Evolutionary conservation across 192 early-diverging fungal species (phyloP), one percentile per base, ranked within the genome.

Genomic region (Entomortierella lignicola): DNA sequence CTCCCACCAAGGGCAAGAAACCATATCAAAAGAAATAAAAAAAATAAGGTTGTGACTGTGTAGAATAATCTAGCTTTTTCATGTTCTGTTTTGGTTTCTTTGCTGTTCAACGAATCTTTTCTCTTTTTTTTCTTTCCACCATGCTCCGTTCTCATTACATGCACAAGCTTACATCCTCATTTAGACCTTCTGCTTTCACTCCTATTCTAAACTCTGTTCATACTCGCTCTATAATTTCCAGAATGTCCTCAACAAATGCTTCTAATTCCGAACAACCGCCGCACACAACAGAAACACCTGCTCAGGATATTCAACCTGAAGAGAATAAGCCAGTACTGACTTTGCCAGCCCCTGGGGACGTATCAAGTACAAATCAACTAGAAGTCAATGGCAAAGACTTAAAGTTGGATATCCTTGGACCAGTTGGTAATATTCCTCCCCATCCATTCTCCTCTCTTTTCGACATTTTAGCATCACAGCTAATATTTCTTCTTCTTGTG

Each of bases 391-490:
- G 79, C 11, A 56, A 67, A 42, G 73, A 77, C 20, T 67, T 71
- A 47, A 86, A 86, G 44, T 66, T 86, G 7, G 70, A 82, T 32
- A 65, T 77, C 37, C 37, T 86, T 8, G 85, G 85, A 0, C 85
- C 85, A 13, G 82, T 86, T 31, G 85, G 85, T 84, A 82, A 66
- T 32, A 32, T 17, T 55, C n/a, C 1, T 52, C 54, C 18, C 30
- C 12, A 25, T 55, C 43, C 27, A 60, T 60, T 60, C 55, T 26
- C 25, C 25, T 12, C 31, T 11, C 11, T 62, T 39, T 50, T 13
- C 37, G 15, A 32, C 30, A 32, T 12, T 39, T 27, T 18, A n/a
- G 15, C 4, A 6, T n/a, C n/a, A n/a, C n/a, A n/a, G n/a, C n/a
- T n/a, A n/a, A n/a, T n/a, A n/a, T n/a, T n/a, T n/a, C n/a, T n/a